These are phyloP conservation scores for Lasiosphaeria ovina DNA, from an alignment of 495 filamentous ascomycete genomes.

Conservation along the genomic window DNA sequence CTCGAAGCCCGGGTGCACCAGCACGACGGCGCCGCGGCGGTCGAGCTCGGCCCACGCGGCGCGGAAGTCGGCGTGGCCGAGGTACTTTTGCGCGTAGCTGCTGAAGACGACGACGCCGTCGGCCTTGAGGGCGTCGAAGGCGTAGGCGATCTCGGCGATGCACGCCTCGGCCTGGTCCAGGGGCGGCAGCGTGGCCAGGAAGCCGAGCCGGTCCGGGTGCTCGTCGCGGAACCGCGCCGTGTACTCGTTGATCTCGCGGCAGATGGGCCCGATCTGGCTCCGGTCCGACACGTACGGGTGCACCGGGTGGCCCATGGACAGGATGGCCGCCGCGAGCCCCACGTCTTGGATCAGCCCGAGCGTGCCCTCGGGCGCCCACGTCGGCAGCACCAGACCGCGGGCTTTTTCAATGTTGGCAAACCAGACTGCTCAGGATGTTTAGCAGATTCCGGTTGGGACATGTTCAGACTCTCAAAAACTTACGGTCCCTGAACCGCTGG, in stretches of 20 bases:
- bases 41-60: conserved; percentile 48
- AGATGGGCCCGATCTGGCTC: not conserved
- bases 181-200: conserved; percentile 45
- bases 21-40: conserved; percentile 39
- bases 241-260: conserved; percentile 10
- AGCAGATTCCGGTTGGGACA: not conserved
- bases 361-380: not conserved
- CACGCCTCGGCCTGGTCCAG: conserved; percentile 28
- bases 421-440: not conserved
- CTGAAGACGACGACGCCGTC: conserved; percentile 52
- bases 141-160: conserved; percentile 41
- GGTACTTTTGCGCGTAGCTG: conserved; percentile 48
- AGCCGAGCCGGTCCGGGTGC: conserved; percentile 17
- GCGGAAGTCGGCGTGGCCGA: conserved; percentile 44
- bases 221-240: not conserved
- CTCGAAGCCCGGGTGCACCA: conserved; percentile 49
- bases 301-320: conserved; percentile 2
- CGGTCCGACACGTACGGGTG: conserved; percentile 1
- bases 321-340: not conserved
- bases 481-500: not conserved
- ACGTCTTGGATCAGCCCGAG: not conserved
- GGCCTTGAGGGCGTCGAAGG: conserved; percentile 42
- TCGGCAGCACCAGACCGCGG: not conserved
- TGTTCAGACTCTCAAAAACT: not conserved
- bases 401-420: not conserved